Percentiles rank a stretch among this genome's conserved stretches.
These are phyloP conservation scores for Diaporthe vaccinii DNA, from an alignment of 2,329 filamentous ascomycete species.

Conservation along the genomic window DNA sequence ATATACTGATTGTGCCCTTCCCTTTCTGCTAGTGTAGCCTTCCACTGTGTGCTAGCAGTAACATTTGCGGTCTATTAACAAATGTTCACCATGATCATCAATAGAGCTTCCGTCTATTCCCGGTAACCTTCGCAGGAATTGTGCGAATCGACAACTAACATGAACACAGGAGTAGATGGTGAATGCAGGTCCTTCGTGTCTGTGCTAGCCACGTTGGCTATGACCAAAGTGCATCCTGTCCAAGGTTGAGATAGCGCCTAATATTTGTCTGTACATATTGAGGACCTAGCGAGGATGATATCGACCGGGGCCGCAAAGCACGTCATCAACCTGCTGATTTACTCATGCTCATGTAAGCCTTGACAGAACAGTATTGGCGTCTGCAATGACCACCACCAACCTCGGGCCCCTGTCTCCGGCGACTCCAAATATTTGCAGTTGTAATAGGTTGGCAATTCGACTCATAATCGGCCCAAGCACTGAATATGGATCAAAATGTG, in stretches of 20 bases:
- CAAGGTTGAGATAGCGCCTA: background rate
- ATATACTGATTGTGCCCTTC: no score
- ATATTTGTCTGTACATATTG: background rate
- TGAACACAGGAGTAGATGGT: no score
- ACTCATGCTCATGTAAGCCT: background rate
- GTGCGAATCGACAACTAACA: no score
- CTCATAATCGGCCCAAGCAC: background rate
- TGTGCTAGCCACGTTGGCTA: background rate
- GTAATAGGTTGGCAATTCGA: background rate
- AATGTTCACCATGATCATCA: no score
- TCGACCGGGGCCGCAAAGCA: background rate
- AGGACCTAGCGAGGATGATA: background rate
- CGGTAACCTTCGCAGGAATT: no score
- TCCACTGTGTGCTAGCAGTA: no score
- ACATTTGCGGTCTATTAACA: no score
- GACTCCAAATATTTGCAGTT: background rate
- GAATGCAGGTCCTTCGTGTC: no score
- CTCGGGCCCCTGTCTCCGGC: background rate
- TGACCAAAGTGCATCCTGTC: background rate
- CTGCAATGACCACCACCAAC: background rate
- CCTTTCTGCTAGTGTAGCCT: no score
- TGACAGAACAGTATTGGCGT: background rate
- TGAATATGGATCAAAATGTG: background rate
- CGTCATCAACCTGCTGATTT: background rate
- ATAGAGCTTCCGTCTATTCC: no score